Evolutionary conservation across 305 asterid genomes (phyloP).

Genomic region (Rubia tinctorum): DNA sequence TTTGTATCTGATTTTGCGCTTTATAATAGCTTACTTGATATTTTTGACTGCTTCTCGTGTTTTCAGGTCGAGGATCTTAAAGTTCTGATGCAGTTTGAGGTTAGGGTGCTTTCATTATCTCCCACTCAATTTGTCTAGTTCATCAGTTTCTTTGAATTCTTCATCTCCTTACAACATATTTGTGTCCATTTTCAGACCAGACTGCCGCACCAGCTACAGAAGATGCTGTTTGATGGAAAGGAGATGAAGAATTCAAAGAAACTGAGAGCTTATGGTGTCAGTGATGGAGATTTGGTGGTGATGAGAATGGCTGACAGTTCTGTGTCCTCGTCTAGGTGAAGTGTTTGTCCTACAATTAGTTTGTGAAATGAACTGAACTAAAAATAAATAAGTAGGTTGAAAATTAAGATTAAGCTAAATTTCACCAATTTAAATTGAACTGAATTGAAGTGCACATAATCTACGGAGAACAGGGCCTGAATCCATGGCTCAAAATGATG

Average conservation of each 20-base stretch:
- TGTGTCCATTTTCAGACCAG: conserved; percentile 53
- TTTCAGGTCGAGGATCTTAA: conserved; percentile 93
- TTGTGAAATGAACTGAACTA: too few species aligned
- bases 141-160: too few species aligned
- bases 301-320: conserved; percentile 44
- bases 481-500: not conserved
- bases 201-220: conserved; percentile 76
- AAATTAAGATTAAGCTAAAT: too few species aligned
- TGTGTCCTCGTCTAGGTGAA: conserved; percentile 38
- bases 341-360: not conserved
- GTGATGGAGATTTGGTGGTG: conserved; percentile 90
- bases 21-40: not conserved
- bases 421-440: too few species aligned
- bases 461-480: too few species aligned
- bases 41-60: not conserved
- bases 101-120: conserved; percentile 21
- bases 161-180: too few species aligned
- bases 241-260: conserved; percentile 74
- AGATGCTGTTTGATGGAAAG: conserved; percentile 66
- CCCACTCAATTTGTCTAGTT: not conserved
- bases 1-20: not conserved
- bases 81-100: conserved; percentile 96
- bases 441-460: too few species aligned
- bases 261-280: conserved; percentile 65
- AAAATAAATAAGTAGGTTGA: too few species aligned